Conservation (phyloP, 306 rosid species). For the Dryas octopetala region DNA sequence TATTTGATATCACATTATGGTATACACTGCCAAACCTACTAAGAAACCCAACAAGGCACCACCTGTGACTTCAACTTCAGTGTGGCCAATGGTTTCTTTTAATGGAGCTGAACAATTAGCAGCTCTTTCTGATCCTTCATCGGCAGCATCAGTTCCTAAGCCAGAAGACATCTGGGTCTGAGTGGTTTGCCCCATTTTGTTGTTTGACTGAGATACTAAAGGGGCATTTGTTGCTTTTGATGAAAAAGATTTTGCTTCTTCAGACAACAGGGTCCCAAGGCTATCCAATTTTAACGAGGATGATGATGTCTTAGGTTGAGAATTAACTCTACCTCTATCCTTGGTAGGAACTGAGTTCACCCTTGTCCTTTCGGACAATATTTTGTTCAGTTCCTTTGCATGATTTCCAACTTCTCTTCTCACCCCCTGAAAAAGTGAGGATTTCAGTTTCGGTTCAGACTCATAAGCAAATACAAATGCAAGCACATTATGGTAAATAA, state of each 20-base stretch:
- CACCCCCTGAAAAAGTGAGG: slow-evolving; percentile 64
- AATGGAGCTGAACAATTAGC: slow-evolving; percentile 29
- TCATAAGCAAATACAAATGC: not conserved
- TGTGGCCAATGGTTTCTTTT: slow-evolving; percentile 79
- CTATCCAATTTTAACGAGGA: slow-evolving; percentile 31
- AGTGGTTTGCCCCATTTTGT: slow-evolving; percentile 30
- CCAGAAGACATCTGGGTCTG: slow-evolving; percentile 26
- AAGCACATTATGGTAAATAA: not conserved
- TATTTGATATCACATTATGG: slow-evolving; percentile 8
- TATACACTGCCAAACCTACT: slow-evolving; percentile 50
- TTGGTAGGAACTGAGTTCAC: slow-evolving; percentile 26
- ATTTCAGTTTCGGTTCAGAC: not conserved
- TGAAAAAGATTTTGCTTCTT: slow-evolving; percentile 38
- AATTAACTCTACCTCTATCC: slow-evolving; percentile 44
- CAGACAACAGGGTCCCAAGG: slow-evolving; percentile 35
- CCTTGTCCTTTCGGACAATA: slow-evolving; percentile 27
- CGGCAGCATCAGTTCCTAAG: slow-evolving; percentile 29
- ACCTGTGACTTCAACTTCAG: slow-evolving; percentile 75
- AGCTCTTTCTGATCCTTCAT: slow-evolving; percentile 35
- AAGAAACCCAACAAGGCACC: slow-evolving; percentile 79
- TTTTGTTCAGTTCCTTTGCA: slow-evolving; percentile 66
- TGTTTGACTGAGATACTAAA: slow-evolving; percentile 30
- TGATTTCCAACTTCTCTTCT: slow-evolving; percentile 93
- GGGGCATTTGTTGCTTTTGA: slow-evolving; percentile 30
- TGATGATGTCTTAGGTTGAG: slow-evolving; percentile 48